Percentiles rank a stretch among this genome's conserved stretches.
Evolutionary conservation across 352 stramenopile species (phyloP).

Genomic region (Plasmopara halstedii): DNA sequence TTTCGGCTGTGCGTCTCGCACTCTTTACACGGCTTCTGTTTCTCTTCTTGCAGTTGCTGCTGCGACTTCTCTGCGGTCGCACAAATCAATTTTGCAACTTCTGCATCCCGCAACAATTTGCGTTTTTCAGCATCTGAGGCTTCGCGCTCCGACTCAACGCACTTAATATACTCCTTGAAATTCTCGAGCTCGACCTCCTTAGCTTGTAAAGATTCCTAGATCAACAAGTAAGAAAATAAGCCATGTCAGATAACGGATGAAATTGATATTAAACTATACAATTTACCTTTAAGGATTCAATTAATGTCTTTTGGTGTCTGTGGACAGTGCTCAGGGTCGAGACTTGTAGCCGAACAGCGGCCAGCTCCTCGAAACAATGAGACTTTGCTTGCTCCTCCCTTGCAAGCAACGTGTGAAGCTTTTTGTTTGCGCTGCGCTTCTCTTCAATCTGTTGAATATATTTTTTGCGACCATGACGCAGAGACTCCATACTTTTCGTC

Average conservation of each 20-base stretch:
- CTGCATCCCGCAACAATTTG: constrained; percentile 46
- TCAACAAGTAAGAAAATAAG: not conserved
- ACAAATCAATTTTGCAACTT: constrained; percentile 60
- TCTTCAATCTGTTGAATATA: constrained; percentile 69
- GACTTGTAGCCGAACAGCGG: constrained; percentile 57
- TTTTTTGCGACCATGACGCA: constrained; percentile 66
- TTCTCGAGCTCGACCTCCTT: constrained; percentile 60
- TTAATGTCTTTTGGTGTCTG: constrained; percentile 64
- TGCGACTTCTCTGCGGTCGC: constrained; percentile 40
- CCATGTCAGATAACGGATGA: constrained; percentile 5
- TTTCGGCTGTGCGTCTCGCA: constrained; percentile 52
- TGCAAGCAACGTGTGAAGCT: constrained; percentile 53
- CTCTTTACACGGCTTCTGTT: constrained; percentile 42
- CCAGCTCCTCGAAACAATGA: constrained; percentile 72
- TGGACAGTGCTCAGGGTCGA: constrained; percentile 68
- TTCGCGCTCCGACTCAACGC: constrained; percentile 47
- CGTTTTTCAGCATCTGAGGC: constrained; percentile 41
- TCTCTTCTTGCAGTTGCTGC: constrained; percentile 45
- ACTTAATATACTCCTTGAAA: constrained; percentile 57
- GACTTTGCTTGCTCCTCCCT: constrained; percentile 63
- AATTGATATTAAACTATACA: not conserved
- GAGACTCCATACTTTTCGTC: constrained; percentile 44
- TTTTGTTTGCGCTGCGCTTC: constrained; percentile 69
- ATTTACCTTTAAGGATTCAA: constrained; percentile 57
- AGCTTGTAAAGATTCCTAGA: constrained; percentile 44